Evolutionary conservation across 2,329 filamentous ascomycete species (phyloP), one percentile per base, ranked within the genome.

Genomic region (Sodiomyces alkalinus): DNA sequence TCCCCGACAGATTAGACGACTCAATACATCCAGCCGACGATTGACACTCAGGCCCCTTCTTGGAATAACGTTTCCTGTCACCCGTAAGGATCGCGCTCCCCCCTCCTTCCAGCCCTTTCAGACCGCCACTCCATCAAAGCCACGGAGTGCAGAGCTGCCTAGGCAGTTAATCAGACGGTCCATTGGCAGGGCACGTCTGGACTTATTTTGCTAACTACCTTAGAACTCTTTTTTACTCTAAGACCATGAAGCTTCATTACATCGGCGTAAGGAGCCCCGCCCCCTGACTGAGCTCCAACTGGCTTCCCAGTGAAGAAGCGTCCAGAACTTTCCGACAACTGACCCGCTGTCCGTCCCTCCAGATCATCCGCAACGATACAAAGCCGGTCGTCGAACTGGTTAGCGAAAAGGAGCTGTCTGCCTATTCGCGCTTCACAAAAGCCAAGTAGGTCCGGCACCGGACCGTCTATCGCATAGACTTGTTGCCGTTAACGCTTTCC

Each of bases 161-260:
- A n/a, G n/a, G n/a, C n/a, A n/a, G n/a, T n/a, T n/a, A n/a, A n/a
- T n/a, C n/a, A n/a, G n/a, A n/a, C n/a, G n/a, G n/a, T n/a, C n/a
- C n/a, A n/a, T n/a, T n/a, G n/a, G n/a, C n/a, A n/a, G n/a, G n/a
- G n/a, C n/a, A n/a, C n/a, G n/a, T n/a, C n/a, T n/a, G n/a, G n/a
- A n/a, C n/a, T n/a, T n/a, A n/a, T n/a, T n/a, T n/a, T n/a, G n/a
- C n/a, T n/a, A n/a, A n/a, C n/a, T n/a, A n/a, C n/a, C n/a, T n/a
- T n/a, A n/a, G n/a, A n/a, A n/a, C n/a, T n/a, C n/a, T n/a, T n/a
- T n/a, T n/a, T n/a, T n/a, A 17, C 15, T 10, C 23, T 9, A 13
- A 23, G 19, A 74, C 44, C 49, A 87, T 87, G 81, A 87, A 86
- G 72, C 61, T 90, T 53, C 68, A 80, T 55, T 90, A 90, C 57